Percentiles rank a stretch among this genome's conserved stretches.
These are phyloP conservation scores for Fraxinus floribunda DNA, from an alignment of 305 asterid species.

Conservation along the genomic window DNA sequence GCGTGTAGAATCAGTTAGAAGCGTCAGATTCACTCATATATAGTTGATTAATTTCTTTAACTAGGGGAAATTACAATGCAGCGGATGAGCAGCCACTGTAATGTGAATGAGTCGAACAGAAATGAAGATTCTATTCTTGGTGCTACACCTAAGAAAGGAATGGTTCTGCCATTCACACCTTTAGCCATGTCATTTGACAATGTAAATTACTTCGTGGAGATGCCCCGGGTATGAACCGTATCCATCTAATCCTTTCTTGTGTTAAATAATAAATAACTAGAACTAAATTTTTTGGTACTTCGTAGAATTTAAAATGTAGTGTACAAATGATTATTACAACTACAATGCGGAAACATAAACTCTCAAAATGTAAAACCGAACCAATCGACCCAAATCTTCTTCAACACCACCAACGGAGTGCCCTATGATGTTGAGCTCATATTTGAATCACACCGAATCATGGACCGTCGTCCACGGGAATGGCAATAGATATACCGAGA, in stretches of 20 bases:
- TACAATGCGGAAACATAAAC: no score
- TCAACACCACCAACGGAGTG: no score
- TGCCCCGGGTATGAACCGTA: conserved; percentile 44
- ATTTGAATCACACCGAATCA: no score
- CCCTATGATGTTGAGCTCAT: no score
- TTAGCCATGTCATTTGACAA: conserved; percentile 49
- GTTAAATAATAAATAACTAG: neutral
- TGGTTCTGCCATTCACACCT: conserved; percentile 63
- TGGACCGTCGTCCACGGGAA: no score
- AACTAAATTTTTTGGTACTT: neutral
- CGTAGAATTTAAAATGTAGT: no score
- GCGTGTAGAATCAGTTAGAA: neutral
- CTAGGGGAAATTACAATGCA: conserved; percentile 35
- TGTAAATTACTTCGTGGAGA: conserved; percentile 50
- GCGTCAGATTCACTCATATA: neutral
- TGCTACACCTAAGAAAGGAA: conserved; percentile 53
- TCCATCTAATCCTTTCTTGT: neutral
- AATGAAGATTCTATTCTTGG: conserved; percentile 33
- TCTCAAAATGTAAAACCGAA: no score
- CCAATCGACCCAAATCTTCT: no score
- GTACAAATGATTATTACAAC: no score
- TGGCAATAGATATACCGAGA: no score
- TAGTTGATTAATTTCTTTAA: conserved; percentile 1
- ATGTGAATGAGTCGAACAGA: conserved; percentile 21
- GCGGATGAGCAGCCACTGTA: conserved; percentile 31